A percentile compares a stretch with the other conserved stretches of the same genome.
Evolutionary conservation across 805 yeast species (phyloP).

Genomic region (Lipomyces sp.): DNA sequence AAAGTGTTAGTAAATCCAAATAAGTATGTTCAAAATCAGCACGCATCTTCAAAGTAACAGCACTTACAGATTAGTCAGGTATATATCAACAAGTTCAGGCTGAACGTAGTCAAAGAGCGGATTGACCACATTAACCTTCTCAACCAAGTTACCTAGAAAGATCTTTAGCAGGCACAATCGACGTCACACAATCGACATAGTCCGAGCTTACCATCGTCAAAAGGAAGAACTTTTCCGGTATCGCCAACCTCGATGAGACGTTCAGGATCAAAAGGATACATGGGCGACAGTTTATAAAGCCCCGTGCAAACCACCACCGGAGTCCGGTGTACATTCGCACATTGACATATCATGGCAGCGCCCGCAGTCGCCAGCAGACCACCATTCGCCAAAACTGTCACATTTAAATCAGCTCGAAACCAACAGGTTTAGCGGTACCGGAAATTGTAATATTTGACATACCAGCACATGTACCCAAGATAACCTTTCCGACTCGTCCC

Average conservation of each 20-base stretch:
- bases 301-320: constrained; percentile 97
- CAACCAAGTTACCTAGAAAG: constrained; percentile 45
- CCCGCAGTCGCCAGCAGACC: constrained; percentile 90
- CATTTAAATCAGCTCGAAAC: background rate
- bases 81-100: constrained; percentile 91
- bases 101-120: constrained; percentile 88
- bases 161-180: background rate
- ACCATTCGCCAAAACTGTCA: constrained; percentile 77
- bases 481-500: constrained; percentile 95
- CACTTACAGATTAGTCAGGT: constrained; percentile 74
- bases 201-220: constrained; percentile 54
- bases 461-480: constrained; percentile 83
- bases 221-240: constrained; percentile 81
- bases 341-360: constrained; percentile 87
- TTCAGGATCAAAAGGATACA: constrained; percentile 85
- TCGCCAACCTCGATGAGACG: constrained; percentile 87
- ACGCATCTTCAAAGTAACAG: no score
- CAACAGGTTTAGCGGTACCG: background rate
- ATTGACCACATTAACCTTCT: constrained; percentile 75
- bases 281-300: constrained; percentile 84
- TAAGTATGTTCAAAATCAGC: background rate
- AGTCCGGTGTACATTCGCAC: constrained; percentile 92
- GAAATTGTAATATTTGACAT: background rate
- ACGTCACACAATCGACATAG: background rate
- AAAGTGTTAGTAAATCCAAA: constrained; percentile 1